Conservation (phyloP, 1,284 basidiomycete genomes). For the Sphagnurus paluster region DNA sequence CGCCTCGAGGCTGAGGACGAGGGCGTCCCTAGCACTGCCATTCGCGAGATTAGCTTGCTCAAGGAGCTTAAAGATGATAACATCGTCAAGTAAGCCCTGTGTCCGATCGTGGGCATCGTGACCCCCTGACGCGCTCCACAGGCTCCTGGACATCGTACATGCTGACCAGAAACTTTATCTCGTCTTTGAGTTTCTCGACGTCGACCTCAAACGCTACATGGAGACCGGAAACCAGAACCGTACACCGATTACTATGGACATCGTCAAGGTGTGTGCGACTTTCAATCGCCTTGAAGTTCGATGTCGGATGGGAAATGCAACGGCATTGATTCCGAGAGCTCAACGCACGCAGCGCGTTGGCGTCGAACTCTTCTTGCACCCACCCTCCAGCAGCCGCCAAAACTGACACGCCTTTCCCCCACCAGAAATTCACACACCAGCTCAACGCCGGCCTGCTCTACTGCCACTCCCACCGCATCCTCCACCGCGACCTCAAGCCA, state of each 20-base stretch:
- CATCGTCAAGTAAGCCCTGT: slow-evolving; percentile 74
- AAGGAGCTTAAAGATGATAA: slow-evolving; percentile 97
- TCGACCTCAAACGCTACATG: slow-evolving; percentile 97
- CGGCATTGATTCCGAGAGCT: too few species aligned
- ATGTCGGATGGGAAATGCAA: too few species aligned
- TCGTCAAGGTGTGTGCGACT: slow-evolving; percentile 71
- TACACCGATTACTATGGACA: slow-evolving; percentile 73
- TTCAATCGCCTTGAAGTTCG: too few species aligned
- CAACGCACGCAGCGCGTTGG: too few species aligned
- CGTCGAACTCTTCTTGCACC: too few species aligned
- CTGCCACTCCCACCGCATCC: slow-evolving; percentile 94
- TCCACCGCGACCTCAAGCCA: slow-evolving; percentile 97
- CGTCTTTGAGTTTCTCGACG: slow-evolving; percentile 94
- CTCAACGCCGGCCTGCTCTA: slow-evolving; percentile 88
- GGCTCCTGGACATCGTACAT: slow-evolving; percentile 95
- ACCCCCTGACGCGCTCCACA: too few species aligned
- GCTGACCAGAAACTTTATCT: slow-evolving; percentile 96
- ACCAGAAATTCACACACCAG: slow-evolving; percentile 89
- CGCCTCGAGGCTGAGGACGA: slow-evolving; percentile 97
- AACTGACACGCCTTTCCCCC: slow-evolving; percentile 7
- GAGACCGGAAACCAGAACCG: slow-evolving; percentile 77
- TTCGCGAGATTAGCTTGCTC: slow-evolving; percentile 94
- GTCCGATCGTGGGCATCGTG: too few species aligned
- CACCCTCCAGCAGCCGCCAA: too few species aligned
- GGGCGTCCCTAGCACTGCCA: slow-evolving; percentile 96